phyloP scores from a whole-genome alignment of 2,329 filamentous ascomycete species.

The Myriosclerotinia duriaeana region DNA sequence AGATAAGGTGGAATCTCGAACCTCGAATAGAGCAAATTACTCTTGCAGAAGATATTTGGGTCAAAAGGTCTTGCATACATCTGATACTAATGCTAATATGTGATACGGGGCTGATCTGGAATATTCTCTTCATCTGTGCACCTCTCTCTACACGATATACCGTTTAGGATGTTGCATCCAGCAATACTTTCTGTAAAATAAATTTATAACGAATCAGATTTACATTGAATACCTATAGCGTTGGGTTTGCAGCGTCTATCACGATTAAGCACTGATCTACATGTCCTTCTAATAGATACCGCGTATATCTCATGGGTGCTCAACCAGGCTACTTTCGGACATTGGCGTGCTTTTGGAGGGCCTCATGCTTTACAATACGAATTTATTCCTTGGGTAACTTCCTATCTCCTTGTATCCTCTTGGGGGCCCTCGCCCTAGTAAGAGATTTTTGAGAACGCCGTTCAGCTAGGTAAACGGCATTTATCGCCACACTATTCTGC shows the following conservation, averaged over 20 bases:
- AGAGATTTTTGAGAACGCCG: conserved; percentile 25
- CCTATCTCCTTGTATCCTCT: conserved; percentile 33
- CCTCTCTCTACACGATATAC: not conserved
- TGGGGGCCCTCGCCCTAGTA: not conserved
- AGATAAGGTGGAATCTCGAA: conserved; percentile 33
- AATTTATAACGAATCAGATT: not conserved
- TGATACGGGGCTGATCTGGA: not conserved
- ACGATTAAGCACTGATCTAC: not conserved
- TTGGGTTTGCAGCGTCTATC: not conserved
- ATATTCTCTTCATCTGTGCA: not conserved
- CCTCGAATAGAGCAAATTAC: not conserved
- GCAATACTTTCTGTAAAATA: not conserved
- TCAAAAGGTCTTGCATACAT: too few species aligned
- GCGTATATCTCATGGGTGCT: conserved; percentile 13
- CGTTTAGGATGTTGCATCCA: not conserved
- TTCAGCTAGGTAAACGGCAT: conserved; percentile 32
- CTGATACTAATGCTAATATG: not conserved
- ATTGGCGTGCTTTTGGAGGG: conserved; percentile 30
- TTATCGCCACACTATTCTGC: too few species aligned
- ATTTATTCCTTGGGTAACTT: conserved; percentile 37
- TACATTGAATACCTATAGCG: not conserved
- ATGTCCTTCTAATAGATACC: not conserved
- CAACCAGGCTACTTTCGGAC: conserved; percentile 25
- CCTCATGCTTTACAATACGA: conserved; percentile 35
- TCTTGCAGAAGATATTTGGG: not conserved